Evolutionary conservation across 1,139 yeast genomes (phyloP).

Genomic region (Yarrowia galli): DNA sequence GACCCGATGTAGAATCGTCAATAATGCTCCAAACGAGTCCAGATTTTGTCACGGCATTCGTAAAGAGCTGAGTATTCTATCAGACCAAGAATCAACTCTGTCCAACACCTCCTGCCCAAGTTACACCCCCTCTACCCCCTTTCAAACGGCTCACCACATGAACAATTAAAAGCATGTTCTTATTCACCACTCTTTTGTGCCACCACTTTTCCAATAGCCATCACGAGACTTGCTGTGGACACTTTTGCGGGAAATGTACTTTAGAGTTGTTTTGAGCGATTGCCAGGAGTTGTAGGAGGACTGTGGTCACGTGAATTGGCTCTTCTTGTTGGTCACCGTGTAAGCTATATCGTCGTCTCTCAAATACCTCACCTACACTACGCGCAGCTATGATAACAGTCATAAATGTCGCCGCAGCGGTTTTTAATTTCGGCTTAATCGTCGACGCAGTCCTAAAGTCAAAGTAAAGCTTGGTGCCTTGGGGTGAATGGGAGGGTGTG

Average conservation of each 20-base stretch:
- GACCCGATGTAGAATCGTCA: background rate
- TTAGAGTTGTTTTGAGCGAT: background rate
- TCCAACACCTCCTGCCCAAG: background rate
- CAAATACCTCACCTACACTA: background rate
- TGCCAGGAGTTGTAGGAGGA: background rate
- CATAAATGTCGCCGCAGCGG: constrained; percentile 13
- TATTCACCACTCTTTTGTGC: constrained; percentile 13
- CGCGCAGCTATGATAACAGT: background rate
- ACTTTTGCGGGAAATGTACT: background rate
- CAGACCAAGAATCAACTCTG: too few species aligned
- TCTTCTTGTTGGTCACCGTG: too few species aligned
- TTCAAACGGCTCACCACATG: constrained; percentile 6
- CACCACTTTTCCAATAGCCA: background rate
- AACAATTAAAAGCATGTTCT: constrained; percentile 9
- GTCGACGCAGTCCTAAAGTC: constrained; percentile 6
- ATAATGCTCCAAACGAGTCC: background rate
- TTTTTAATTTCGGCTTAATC: constrained; percentile 18
- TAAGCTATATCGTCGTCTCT: too few species aligned
- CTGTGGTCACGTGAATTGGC: background rate
- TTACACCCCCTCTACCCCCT: background rate
- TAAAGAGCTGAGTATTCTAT: too few species aligned
- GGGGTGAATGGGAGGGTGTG: background rate
- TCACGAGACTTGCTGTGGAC: background rate
- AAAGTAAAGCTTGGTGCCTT: constrained; percentile 9
- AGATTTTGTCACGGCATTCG: background rate